Base-by-base conservation (phyloP, 75 land plant species). In the Picea glauca region DNA sequence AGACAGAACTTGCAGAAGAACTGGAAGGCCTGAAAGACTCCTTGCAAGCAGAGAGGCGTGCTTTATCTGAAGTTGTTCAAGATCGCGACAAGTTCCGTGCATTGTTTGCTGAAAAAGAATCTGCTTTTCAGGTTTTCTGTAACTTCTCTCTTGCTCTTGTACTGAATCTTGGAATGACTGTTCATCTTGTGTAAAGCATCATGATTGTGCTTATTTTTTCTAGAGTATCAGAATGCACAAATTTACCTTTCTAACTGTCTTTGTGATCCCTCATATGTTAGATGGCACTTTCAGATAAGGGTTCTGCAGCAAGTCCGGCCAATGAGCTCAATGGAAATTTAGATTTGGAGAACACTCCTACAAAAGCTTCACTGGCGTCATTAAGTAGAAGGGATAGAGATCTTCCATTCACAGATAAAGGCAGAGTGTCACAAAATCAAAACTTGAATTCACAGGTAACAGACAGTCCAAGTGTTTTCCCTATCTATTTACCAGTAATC, bases 1-100 rank as follows among this genome's bases (percentile, higher is more conserved):
- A 93, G 82, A 76, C 72, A 40, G 86, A 86, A 76, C 78, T 93
- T 79, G 83, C 84, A 63, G 96, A 95, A 65, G 99, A 98, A 80
- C 38, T 98, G 76, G 99, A 90, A 72, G 83, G 73, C 17, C 76
- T 96, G 59, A 93, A 86, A 79, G 89, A 90, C 62, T 76, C 89
- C 7, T 79, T 91, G 64, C 85, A 79, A 57, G 78, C 77, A 77
- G 91, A 91, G 76, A 92, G 87, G 81, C 84, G 86, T 76, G 85
- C 78, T 33, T 35, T 90, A 38, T 78, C 80, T 46, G 93, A 98
- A 79, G 74, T 90, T 62, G 89, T 75, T 13, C 17, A 58, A 73
- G 91, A 93, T 14, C 85, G 85, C 74, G 96, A 93, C 32, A 84
- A 81, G 76, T 79, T 90, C 40, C 78, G 78, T 62, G 63, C 72